Conservation (phyloP, 1,284 basidiomycete genomes). For the Ustilago bromivora region DNA sequence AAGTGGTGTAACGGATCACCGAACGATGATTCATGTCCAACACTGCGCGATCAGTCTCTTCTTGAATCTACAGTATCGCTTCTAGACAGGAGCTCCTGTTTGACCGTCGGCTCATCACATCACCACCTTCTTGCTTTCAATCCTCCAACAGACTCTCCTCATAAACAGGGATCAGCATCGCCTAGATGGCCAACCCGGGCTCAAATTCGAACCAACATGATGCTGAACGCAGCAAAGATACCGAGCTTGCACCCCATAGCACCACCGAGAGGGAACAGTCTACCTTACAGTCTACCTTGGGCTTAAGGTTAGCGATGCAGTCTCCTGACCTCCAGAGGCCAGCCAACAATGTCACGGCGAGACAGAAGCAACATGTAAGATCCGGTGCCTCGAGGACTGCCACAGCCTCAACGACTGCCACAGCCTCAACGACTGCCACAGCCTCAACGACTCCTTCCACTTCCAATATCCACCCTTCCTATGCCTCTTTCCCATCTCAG, state of each 20-base stretch:
- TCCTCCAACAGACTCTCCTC: neutral
- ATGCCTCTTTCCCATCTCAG: slow-evolving; percentile 11
- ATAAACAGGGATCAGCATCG: neutral
- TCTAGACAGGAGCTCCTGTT: neutral
- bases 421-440: neutral
- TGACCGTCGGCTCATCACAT: neutral
- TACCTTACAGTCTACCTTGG: neutral
- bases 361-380: neutral
- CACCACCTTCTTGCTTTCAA: neutral
- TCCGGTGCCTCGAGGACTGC: slow-evolving; percentile 3
- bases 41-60: neutral
- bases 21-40: slow-evolving; percentile 19
- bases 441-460: slow-evolving; percentile 1
- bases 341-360: slow-evolving; percentile 2
- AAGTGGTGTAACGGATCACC: neutral
- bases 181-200: neutral
- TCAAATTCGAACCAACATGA: neutral
- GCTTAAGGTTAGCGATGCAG: no score
- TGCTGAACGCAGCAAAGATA: neutral
- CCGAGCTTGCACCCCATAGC: neutral
- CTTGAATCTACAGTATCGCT: neutral
- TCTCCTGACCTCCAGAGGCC: neutral
- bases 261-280: neutral
- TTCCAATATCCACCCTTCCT: slow-evolving; percentile 9
- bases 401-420: neutral